phyloP scores from a whole-genome alignment of 805 yeast genomes.

The Saturnispora zaruensis region DNA sequence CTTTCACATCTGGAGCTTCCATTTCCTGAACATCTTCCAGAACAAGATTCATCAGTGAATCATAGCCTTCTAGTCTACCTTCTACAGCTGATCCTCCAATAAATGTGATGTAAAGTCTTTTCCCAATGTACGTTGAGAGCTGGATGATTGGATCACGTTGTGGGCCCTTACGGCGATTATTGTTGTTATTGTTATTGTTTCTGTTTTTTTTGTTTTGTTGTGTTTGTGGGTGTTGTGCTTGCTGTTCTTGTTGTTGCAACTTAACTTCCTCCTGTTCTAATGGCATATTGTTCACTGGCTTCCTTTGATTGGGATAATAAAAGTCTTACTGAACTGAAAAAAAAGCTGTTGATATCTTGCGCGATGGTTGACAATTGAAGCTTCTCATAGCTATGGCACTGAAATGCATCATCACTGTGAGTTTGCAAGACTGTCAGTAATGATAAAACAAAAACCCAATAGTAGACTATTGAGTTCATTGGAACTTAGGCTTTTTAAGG shows the following conservation, averaged over 20 bases:
- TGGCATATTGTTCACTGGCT: not conserved
- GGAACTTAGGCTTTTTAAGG: too few species aligned
- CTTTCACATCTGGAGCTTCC: conserved; percentile 40
- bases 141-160: conserved; percentile 86
- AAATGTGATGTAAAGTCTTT: conserved; percentile 66
- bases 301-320: not conserved
- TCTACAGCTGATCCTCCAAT: conserved; percentile 73
- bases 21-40: conserved; percentile 64
- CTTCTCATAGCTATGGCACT: not conserved
- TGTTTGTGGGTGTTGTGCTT: conserved; percentile 4
- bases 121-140: conserved; percentile 65
- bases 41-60: conserved; percentile 72
- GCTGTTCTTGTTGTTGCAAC: not conserved
- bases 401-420: not conserved
- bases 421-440: not conserved
- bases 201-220: conserved; percentile 6
- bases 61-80: conserved; percentile 78
- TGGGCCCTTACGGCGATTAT: conserved; percentile 54
- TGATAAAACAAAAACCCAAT: not conserved
- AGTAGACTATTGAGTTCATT: too few species aligned
- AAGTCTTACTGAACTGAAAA: not conserved
- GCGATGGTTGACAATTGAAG: not conserved
- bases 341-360: not conserved
- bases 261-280: not conserved
- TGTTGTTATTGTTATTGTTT: conserved; percentile 2